Percentiles rank a stretch among this genome's conserved stretches.
These are phyloP conservation scores for Porphyra umbilicalis DNA, from an alignment of 31 red algal genomes.

Conservation along the genomic window DNA sequence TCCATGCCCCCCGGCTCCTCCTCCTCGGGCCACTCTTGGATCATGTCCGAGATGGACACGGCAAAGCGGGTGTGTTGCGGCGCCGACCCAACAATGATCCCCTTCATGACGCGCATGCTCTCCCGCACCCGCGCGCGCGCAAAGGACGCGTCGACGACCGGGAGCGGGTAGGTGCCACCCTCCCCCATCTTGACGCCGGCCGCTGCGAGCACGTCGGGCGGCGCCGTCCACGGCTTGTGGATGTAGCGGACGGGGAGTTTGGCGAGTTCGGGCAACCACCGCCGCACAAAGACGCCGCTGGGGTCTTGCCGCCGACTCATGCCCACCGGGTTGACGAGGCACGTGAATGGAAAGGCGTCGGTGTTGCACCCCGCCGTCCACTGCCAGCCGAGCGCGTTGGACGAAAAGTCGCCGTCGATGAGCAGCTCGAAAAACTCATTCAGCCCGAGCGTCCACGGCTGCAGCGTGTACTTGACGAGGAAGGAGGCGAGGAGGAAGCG, in stretches of 20 bases:
- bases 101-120: constrained; percentile 63
- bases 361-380: constrained; percentile 95
- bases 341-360: constrained; percentile 74
- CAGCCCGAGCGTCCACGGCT: constrained; percentile 85
- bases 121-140: constrained; percentile 62
- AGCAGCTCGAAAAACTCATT: constrained; percentile 73
- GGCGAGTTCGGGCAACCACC: constrained; percentile 88
- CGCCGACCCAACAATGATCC: constrained; percentile 41
- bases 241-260: constrained; percentile 68
- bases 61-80: constrained; percentile 14
- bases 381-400: constrained; percentile 98
- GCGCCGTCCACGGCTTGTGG: constrained; percentile 89
- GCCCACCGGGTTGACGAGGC: constrained; percentile 81
- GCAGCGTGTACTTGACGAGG: constrained; percentile 86
- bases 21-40: constrained; percentile 79
- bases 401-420: constrained; percentile 91
- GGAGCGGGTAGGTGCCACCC: constrained; percentile 60
- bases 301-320: constrained; percentile 67
- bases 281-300: constrained; percentile 74
- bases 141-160: constrained; percentile 40
- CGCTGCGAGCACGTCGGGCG: constrained; percentile 39
- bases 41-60: constrained; percentile 36
- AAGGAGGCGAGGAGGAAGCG: constrained; percentile 79
- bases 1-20: constrained; percentile 1
- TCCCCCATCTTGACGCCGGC: constrained; percentile 64